Evolutionary conservation across 75 land plant genomes (phyloP).

Genomic region (Cunninghamia lanceolata): DNA sequence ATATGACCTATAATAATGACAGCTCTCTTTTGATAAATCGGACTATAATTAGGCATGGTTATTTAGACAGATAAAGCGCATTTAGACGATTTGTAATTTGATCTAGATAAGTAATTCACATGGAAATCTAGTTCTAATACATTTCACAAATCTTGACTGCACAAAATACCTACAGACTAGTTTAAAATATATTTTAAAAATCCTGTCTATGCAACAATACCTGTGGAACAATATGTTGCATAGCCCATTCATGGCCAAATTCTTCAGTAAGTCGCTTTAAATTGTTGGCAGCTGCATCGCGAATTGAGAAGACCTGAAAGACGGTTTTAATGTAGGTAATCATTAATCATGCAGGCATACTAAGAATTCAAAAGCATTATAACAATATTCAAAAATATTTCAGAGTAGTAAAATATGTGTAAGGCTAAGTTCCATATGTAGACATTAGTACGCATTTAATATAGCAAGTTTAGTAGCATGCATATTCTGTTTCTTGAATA

Average conservation of each 20-base stretch:
- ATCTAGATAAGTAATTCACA: background rate
- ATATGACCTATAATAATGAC: background rate
- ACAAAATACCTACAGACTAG: slow-evolving; percentile 32
- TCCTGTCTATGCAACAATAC: slow-evolving; percentile 10
- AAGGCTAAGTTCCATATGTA: background rate
- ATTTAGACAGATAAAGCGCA: background rate
- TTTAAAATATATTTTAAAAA: slow-evolving; percentile 1
- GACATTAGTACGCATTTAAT: background rate
- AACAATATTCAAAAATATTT: background rate
- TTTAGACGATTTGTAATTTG: background rate
- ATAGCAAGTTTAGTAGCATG: background rate
- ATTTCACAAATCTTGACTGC: background rate
- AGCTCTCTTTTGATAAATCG: background rate
- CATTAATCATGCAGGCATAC: background rate
- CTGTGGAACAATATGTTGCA: slow-evolving; percentile 57
- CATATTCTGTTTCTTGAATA: background rate
- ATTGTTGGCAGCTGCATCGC: slow-evolving; percentile 62
- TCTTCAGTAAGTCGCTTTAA: slow-evolving; percentile 55
- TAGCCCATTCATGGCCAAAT: slow-evolving; percentile 57
- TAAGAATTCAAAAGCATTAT: background rate
- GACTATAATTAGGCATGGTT: background rate
- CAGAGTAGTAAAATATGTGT: background rate
- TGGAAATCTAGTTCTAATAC: background rate
- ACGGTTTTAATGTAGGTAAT: background rate
- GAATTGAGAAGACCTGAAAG: slow-evolving; percentile 50